Base-by-base conservation (phyloP, 2,329 filamentous ascomycete species). In the Phyllosticta paracitricarpa region DNA sequence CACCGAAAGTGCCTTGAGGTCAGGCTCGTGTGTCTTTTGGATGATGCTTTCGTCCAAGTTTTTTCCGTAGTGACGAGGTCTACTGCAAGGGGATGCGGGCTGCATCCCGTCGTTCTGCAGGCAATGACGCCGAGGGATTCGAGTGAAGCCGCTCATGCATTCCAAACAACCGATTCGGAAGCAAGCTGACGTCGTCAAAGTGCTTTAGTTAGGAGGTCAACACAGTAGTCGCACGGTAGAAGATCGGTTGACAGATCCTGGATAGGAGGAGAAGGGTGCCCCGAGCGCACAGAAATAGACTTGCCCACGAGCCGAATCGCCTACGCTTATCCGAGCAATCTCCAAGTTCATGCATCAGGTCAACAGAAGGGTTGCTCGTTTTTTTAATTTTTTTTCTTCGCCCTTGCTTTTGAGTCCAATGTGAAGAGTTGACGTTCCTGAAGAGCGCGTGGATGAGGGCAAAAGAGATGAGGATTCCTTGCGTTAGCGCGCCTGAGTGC, bases 401-500 rank as follows among this genome's bases (percentile, higher is more conserved):
- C 7, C 17, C 40, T 48, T 48, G 40, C 40, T n/a, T 48, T n/a
- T n/a, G 3, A n/a, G 12, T 48, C 40, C 12, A 48, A n/a, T 1
- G 17, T 48, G 14, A 48, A 48, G 12, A 48, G n/a, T 48, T n/a
- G 14, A n/a, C 3, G 40, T 48, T 48, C 3, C 17, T 48, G 40
- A 48, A 48, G 40, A 48, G 40, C 40, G 40, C 40, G 14, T 48
- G 40, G 40, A 48, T 48, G 40, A 17, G 40, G 14, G 40, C 40
- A 48, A n/a, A 48, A 48, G n/a, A 48, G 40, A 17, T 48, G 40
- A n/a, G 59, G 55, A 61, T 57, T 57, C 51, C 59, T 57, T 57
- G 54, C 59, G 51, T 56, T 57, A 61, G 59, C 54, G 59, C 58
- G 24, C 22, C 26, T n/a, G 33, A 33, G 48, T n/a, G 54, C 57